Percentiles rank a stretch among this genome's conserved stretches.
Evolutionary conservation across 148 eudicot species (phyloP).

Genomic region (Arbutus unedo): DNA sequence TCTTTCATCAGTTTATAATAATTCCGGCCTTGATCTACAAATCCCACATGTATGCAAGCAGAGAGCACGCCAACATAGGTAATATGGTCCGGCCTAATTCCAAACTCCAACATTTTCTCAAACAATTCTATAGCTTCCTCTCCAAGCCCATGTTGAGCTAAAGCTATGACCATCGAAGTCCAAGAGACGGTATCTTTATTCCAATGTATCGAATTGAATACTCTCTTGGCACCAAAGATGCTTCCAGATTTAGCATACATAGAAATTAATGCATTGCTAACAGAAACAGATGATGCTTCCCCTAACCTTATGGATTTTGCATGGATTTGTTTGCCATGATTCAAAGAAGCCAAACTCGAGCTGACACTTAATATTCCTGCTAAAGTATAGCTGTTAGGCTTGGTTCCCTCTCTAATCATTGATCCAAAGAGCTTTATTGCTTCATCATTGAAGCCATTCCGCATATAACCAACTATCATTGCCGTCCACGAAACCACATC

Average conservation of each 20-base stretch:
- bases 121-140: constrained; percentile 33
- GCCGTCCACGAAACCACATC: constrained; percentile 47
- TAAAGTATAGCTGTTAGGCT: constrained; percentile 37
- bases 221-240: constrained; percentile 21
- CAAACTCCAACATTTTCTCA: constrained; percentile 28
- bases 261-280: constrained; percentile 34
- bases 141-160: constrained; percentile 39
- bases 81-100: constrained; percentile 37
- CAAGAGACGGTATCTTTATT: constrained; percentile 34
- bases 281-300: constrained; percentile 30
- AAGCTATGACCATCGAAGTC: constrained; percentile 42
- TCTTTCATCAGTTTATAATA: constrained; percentile 32
- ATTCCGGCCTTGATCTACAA: constrained; percentile 29
- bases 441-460: constrained; percentile 30
- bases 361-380: constrained; percentile 35
- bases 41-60: constrained; percentile 39
- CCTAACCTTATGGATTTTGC: constrained; percentile 25
- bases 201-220: constrained; percentile 20
- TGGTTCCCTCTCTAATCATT: constrained; percentile 33
- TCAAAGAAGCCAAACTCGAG: constrained; percentile 38
- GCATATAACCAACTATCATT: constrained; percentile 40
- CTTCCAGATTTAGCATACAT: constrained; percentile 46
- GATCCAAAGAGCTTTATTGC: constrained; percentile 34
- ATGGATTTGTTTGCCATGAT: constrained; percentile 41
- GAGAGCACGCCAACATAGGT: constrained; percentile 44